Evolutionary conservation across 257 asterid species (phyloP), one percentile per base, ranked within the genome.

Genomic region (Penstemon newberryi): DNA sequence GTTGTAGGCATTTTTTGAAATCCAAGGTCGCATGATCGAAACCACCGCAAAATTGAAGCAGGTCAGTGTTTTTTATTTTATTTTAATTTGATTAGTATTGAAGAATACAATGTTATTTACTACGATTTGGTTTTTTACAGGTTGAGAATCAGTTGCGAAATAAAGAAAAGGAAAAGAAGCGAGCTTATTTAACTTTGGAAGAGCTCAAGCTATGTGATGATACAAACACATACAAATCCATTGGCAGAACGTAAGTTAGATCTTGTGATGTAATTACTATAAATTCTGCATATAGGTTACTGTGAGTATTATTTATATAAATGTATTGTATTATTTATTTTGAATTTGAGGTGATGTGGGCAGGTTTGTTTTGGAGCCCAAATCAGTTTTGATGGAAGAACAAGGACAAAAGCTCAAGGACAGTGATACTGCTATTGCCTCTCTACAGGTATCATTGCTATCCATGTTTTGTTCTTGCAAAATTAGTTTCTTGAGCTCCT

Each of bases 21-120:
- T 90, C 81, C 98, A 90, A 78, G 85, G 88, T 79, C 96, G 95
- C 57, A 83, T 92, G 95, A 88, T 92, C 66, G 98, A 92, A 70
- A 79, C 88, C 63, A 90, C 98, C 18, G 93, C 80, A 9, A 92
- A 92, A 71, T 63, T 90, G 75, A 92, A 92, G 90, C 97, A 90
- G 95, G 98, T 82, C 38, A 45, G 68, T 73, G 55, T 55, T 39
- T 36, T 8, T 15, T 2, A 43, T 50, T 51, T 50, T 15, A 18
- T 11, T 3, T 3, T 39, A 8, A 4, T 0, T 43, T n/a, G 12
- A 25, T 41, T 8, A 1, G 6, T 15, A 1, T 54, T 63, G 6
- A 50, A 53, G 33, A 38, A 5, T 13, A 11, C 0, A 8, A 25
- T 7, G 8, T 18, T 9, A 11, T 5, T 46, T 2, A 45, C 46